Conservation (phyloP, 768 basidiomycete genomes). For the Hygrocybe punicea region DNA sequence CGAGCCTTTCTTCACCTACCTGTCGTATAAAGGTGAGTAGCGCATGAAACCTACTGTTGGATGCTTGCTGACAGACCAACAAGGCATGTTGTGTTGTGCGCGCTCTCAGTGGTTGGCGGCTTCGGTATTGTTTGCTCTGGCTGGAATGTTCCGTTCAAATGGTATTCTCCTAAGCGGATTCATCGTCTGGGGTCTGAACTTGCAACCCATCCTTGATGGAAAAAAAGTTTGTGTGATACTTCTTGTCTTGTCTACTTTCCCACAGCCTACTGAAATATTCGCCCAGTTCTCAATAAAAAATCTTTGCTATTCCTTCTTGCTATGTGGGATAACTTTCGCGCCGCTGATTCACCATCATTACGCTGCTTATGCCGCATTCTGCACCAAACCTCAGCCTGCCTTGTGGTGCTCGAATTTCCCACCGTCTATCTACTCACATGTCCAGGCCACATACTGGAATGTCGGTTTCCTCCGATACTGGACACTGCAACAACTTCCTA, state of each 20-base stretch:
- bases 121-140: constrained; percentile 58
- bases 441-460: constrained; percentile 85
- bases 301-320: constrained; percentile 36
- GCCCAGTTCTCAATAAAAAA: constrained; percentile 35
- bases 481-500: constrained; percentile 78
- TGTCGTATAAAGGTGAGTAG: constrained; percentile 66
- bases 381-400: constrained; percentile 34
- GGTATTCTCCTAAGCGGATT: constrained; percentile 75
- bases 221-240: constrained; percentile 35
- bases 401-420: constrained; percentile 68
- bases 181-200: constrained; percentile 66
- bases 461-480: constrained; percentile 84
- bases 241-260: too few relatives aligned
- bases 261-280: constrained; percentile 6
- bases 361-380: constrained; percentile 65
- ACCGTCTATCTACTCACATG: constrained; percentile 78
- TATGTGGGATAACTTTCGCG: constrained; percentile 46
- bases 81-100: constrained; percentile 62
- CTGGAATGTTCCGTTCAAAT: constrained; percentile 71
- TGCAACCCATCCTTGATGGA: constrained; percentile 47
- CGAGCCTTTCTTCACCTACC: constrained; percentile 82
- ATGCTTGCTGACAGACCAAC: background rate
- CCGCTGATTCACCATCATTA: constrained; percentile 77
- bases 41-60: constrained; percentile 2
- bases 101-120: constrained; percentile 51